phyloP scores from a whole-genome alignment of 352 stramenopile species.

The Pythium phragmitis region DNA sequence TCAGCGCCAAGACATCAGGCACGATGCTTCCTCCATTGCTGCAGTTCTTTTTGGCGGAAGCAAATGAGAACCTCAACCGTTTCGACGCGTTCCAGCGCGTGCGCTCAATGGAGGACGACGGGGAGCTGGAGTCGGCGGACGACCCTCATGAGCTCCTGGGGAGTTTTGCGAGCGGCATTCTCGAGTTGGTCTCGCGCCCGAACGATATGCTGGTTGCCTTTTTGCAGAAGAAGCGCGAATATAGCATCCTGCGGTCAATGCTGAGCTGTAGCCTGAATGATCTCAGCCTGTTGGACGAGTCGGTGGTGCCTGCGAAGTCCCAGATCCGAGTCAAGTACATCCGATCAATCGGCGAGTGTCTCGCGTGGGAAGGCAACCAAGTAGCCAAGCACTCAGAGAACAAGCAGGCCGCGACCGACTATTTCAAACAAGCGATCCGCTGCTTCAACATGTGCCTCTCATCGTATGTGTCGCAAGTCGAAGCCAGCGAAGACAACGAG shows the following conservation, averaged over 20 bases:
- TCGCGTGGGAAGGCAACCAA: constrained; percentile 58
- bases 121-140: constrained; percentile 36
- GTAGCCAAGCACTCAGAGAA: constrained; percentile 35
- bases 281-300: constrained; percentile 43
- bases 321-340: constrained; percentile 45
- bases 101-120: constrained; percentile 40
- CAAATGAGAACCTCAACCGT: constrained; percentile 50
- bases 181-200: constrained; percentile 54
- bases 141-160: constrained; percentile 53
- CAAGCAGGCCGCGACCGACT: constrained; percentile 47
- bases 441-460: constrained; percentile 76
- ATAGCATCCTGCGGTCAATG: constrained; percentile 62
- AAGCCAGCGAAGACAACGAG: constrained; percentile 29
- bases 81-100: constrained; percentile 53
- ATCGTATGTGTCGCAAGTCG: constrained; percentile 47
- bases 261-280: constrained; percentile 64
- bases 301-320: constrained; percentile 20
- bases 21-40: constrained; percentile 58
- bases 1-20: constrained; percentile 41
- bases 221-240: constrained; percentile 67
- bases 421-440: constrained; percentile 67
- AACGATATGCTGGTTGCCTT: constrained; percentile 58
- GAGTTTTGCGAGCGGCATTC: constrained; percentile 53
- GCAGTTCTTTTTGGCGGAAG: constrained; percentile 60
- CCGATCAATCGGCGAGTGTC: constrained; percentile 62